These are phyloP conservation scores for Astraeus odoratus DNA, from an alignment of 768 basidiomycete species.

Conservation along the genomic window DNA sequence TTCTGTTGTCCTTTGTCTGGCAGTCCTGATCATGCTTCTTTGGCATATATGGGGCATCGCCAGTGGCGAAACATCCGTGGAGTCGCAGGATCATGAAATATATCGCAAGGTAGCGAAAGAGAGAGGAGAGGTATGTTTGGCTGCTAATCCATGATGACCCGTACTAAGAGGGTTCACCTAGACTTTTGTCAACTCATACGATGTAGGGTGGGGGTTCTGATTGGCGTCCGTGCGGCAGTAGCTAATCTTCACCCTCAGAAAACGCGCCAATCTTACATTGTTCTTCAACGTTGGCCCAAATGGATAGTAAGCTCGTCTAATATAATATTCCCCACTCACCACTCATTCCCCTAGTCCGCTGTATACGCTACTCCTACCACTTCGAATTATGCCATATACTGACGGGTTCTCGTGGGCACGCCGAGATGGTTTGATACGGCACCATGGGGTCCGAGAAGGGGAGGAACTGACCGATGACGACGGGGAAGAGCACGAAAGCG, in stretches of 20 bases:
- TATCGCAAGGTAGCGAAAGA: conserved; percentile 64
- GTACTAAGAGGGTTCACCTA: conserved; percentile 20
- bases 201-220: conserved; percentile 59
- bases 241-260: conserved; percentile 25
- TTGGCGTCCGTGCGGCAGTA: background rate
- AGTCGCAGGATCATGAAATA: conserved; percentile 78
- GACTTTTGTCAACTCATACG: conserved; percentile 87
- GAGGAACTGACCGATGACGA: conserved; percentile 94
- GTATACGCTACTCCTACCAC: conserved; percentile 76
- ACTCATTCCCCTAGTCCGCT: conserved; percentile 43
- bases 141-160: background rate
- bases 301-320: conserved; percentile 62
- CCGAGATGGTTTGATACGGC: conserved; percentile 52
- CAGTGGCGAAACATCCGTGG: conserved; percentile 82
- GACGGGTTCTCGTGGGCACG: conserved; percentile 82
- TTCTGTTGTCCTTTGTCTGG: conserved; percentile 64
- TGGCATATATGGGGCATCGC: conserved; percentile 72
- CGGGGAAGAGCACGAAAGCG: conserved; percentile 44
- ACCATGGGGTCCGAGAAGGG: conserved; percentile 57
- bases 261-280: conserved; percentile 60
- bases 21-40: conserved; percentile 61
- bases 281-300: conserved; percentile 83
- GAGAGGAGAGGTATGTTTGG: conserved; percentile 56
- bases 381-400: conserved; percentile 73
- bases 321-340: background rate